Base-by-base conservation (phyloP, 257 asterid species). In the Nemophila menziesii region DNA sequence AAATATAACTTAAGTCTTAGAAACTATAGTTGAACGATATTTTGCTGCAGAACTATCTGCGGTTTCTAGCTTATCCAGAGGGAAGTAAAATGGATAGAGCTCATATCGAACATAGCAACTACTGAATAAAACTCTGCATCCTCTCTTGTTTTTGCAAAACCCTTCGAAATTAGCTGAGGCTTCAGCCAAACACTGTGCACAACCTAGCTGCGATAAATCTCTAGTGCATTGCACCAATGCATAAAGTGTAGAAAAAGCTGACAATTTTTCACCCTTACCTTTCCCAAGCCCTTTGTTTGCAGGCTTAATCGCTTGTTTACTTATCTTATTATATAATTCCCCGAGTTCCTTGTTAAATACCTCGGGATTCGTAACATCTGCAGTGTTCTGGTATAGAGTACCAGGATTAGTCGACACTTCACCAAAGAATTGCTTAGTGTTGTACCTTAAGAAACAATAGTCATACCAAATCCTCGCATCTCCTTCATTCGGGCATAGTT, bases 31-130 rank as follows among this genome's bases (percentile, higher is more conserved):
- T 7, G 41, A 4, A 16, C 51, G 9, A 44, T 60, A 20, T 19
- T 48, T 33, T 51, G 7, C 43, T 1, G 49, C 22, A 24, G 44
- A 18, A 36, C 26, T 20, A 11, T 15, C 51, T 17, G 57, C 44
- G 2, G 60, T 42, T 24, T 58, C 63, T 1, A 49, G 33, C 7
- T 57, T 19, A 12, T 70, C 79, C 4, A 76, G 69, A 33, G 92
- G 86, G 21, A 75, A 87, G 75, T 42, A 87, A 53, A 80, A 87
- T 0, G 97, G 95, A 39, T 75, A 75, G 9, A 67, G 63, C 40
- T 87, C 97, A 48, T 83, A 87, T 36, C 95, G 58, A 20, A 75
- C 68, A 3, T 72, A 71, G 65, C 97, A 87, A 43, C 86, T 79
- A 21, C 78, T 53, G 15, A 75, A 78, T 1, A 77, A 22, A 39